These are phyloP conservation scores for Solanum hybrid DNA, from an alignment of 305 asterid genomes.

Conservation along the genomic window DNA sequence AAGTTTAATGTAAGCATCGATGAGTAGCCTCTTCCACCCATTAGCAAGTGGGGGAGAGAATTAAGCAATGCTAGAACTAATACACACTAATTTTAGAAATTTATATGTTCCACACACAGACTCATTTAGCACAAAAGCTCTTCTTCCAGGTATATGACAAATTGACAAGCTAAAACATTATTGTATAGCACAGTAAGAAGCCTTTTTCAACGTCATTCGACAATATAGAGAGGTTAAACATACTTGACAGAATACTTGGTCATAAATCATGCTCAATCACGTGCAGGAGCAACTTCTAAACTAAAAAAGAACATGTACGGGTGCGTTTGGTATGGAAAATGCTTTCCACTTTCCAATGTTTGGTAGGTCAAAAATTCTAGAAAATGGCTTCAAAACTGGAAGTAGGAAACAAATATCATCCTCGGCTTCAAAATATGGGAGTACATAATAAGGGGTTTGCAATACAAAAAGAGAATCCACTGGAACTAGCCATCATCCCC, in stretches of 20 bases:
- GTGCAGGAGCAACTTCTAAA: not conserved
- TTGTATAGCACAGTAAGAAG: not conserved
- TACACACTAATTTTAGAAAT: not conserved
- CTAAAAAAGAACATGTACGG: not conserved
- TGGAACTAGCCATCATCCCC: not conserved
- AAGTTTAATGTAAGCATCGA: slow-evolving; percentile 21
- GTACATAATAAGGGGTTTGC: not conserved
- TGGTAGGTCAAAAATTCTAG: not conserved
- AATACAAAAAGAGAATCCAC: not conserved
- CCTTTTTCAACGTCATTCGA: not conserved
- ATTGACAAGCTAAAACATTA: not conserved
- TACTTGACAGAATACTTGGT: not conserved
- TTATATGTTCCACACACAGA: not conserved
- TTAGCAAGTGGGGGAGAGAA: not conserved
- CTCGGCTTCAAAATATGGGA: not conserved
- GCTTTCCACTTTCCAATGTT: not conserved
- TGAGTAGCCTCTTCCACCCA: slow-evolving; percentile 14
- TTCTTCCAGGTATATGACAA: not conserved
- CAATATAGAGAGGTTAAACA: not conserved
- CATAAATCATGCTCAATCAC: not conserved
- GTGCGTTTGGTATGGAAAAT: not conserved
- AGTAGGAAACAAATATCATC: not conserved
- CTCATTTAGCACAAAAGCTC: not conserved
- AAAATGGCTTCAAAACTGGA: not conserved
- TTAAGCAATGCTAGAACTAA: not conserved